Evolutionary conservation across 1,139 yeast genomes (phyloP), one percentile per base, ranked within the genome.

Genomic region (Taiozyma sp.): DNA sequence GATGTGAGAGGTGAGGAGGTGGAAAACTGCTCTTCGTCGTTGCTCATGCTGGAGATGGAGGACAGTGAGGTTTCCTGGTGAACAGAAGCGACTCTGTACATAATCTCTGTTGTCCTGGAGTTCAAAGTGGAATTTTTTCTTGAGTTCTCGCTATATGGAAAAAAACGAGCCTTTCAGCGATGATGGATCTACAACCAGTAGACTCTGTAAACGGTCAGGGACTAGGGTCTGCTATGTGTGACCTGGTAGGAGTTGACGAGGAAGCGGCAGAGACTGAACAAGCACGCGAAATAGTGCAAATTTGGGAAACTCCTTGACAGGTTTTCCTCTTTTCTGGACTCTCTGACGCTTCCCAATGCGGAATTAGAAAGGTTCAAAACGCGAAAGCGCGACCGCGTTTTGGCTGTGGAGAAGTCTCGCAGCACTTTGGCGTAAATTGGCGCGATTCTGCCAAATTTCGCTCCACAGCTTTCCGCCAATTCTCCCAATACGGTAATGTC

Each of bases 1-100:
- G 58, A 49, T 10, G 58, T 55, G 36, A 54, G 55, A 14, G 51
- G 52, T 2, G 51, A 48, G 8, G 47, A 30, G n/a, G 36, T 27
- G 23, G 51, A 48, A 27, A 41, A 29, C 28, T 44, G 45, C 13
- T 39, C 43, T 2, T 30, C 45, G 8, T 42, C 49, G 27, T 45
- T 28, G 41, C 41, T 48, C 46, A 44, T 47, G 41, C 45, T 36
- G 32, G 46, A 46, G 13, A 40, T 30, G 19, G 40, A 28, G 4
- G 43, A 46, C 23, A 8, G 27, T n/a, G 53, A 40, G 19, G 40
- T 22, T 30, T 44, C 41, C 41, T 19, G 23, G 19, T 38, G 41
- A 19, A 38, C 24, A 38, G 41, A 22, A 38, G 24, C 41, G 14
- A 16, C 41, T 38, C 41, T 38, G 41, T 22, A 38, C 41, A 38